A percentile compares a stretch with the other conserved stretches of the same genome.
Conservation (phyloP, 2,329 filamentous ascomycete genomes). For the Talaromyces sp. region DNA sequence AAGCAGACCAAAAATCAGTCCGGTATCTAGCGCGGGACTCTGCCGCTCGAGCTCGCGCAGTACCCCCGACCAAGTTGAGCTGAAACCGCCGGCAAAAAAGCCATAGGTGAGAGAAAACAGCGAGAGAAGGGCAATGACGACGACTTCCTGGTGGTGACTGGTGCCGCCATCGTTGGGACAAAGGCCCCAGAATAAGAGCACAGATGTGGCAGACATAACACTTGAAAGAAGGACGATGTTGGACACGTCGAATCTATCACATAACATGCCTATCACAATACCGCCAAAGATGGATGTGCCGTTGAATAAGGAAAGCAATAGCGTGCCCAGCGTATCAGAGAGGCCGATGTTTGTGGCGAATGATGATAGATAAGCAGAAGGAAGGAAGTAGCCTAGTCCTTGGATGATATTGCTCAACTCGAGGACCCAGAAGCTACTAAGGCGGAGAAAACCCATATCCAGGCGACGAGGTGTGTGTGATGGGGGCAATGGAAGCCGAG, state of each 20-base stretch:
- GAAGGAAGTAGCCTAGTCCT: constrained; percentile 33
- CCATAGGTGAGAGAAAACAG: constrained; percentile 59
- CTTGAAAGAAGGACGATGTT: constrained; percentile 44
- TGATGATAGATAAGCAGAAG: constrained; percentile 32
- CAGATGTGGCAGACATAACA: constrained; percentile 49
- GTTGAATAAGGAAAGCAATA: constrained; percentile 28
- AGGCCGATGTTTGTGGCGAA: constrained; percentile 27
- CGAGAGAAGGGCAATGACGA: constrained; percentile 42
- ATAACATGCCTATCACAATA: constrained; percentile 24
- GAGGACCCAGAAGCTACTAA: constrained; percentile 40
- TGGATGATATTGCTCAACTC: constrained; percentile 37
- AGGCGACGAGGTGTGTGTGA: constrained; percentile 5
- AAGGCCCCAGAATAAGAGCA: constrained; percentile 58
- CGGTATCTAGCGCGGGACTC: constrained; percentile 3
- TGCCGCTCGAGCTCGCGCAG: constrained; percentile 19
- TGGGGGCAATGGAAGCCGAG: constrained; percentile 23
- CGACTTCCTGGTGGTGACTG: not conserved
- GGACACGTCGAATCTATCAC: constrained; percentile 24
- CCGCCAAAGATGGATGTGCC: constrained; percentile 26
- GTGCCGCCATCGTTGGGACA: constrained; percentile 22
- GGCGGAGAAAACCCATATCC: constrained; percentile 29
- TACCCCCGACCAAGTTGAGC: constrained; percentile 54
- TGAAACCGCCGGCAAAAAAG: constrained; percentile 60
- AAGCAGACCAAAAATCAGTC: constrained; percentile 6
- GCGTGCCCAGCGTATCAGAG: constrained; percentile 18